Evolutionary conservation across 2,329 filamentous ascomycete species (phyloP).

Genomic region (Myotisia sp.): DNA sequence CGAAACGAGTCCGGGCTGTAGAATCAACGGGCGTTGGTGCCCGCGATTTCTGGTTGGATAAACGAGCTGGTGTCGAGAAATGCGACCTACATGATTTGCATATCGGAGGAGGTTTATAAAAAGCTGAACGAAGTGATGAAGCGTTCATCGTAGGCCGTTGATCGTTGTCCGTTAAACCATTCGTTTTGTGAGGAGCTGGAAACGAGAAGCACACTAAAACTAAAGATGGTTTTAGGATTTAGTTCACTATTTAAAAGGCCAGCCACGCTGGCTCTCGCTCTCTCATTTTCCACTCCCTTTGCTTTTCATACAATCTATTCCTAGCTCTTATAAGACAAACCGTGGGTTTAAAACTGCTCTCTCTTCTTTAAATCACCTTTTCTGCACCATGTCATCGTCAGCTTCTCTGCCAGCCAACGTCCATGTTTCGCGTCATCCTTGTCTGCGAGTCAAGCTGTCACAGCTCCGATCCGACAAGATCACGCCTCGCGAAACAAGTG

Average conservation of each 20-base stretch:
- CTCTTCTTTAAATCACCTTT: no score
- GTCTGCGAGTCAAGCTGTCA: constrained; percentile 73
- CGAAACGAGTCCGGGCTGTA: constrained; percentile 71
- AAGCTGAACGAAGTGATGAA: background rate
- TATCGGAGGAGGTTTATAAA: constrained; percentile 21
- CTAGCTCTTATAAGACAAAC: no score
- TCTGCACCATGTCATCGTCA: no score
- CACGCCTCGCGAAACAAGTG: constrained; percentile 60
- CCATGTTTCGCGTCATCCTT: constrained; percentile 75
- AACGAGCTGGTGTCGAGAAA: constrained; percentile 18
- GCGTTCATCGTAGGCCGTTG: constrained; percentile 1
- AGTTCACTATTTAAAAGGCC: no score
- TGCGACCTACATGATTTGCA: constrained; percentile 24
- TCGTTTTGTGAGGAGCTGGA: no score
- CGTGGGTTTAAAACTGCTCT: no score
- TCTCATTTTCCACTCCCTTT: no score
- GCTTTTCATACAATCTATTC: no score
- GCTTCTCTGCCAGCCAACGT: constrained; percentile 38
- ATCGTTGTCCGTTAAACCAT: no score
- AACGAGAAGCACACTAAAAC: no score
- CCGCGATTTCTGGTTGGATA: constrained; percentile 19
- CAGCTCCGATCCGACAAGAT: constrained; percentile 65
- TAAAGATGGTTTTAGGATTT: no score
- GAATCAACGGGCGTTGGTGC: constrained; percentile 35
- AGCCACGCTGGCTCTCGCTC: no score